A percentile compares a stretch with the other conserved stretches of the same genome.
phyloP scores from a whole-genome alignment of 345 rosid genomes.

The Hibiscus mutabilis region DNA sequence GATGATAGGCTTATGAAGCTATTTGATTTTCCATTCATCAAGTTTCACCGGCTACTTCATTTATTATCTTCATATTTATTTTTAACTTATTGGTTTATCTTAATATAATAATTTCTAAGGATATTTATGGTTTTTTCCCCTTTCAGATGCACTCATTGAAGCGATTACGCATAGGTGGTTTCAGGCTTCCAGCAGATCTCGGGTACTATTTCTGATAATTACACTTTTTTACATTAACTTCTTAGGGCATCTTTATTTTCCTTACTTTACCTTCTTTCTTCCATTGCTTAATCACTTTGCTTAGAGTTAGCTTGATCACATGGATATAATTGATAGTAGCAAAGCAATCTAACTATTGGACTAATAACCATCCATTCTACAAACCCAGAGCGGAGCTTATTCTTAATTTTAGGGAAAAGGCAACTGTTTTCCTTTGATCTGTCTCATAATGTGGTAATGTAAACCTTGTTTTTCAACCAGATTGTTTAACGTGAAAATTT shows the following conservation, averaged over 20 bases:
- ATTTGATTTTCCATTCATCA: not conserved
- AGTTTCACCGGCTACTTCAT: not conserved
- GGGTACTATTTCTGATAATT: slow-evolving; percentile 43
- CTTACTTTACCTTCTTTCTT: not conserved
- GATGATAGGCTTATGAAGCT: not conserved
- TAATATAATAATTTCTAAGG: not conserved
- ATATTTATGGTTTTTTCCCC: slow-evolving; percentile 6
- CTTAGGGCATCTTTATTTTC: not conserved
- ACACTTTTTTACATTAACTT: not conserved
- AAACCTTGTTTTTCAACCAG: not conserved
- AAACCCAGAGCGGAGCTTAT: not conserved
- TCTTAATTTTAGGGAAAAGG: no score
- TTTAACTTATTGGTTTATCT: not conserved
- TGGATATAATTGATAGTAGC: not conserved
- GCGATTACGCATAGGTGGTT: slow-evolving; percentile 82
- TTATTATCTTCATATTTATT: not conserved
- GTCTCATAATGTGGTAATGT: not conserved
- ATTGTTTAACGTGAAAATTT: no score
- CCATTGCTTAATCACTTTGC: not conserved
- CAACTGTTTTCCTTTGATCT: not conserved
- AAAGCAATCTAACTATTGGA: not conserved
- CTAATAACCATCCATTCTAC: not conserved
- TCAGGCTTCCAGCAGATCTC: slow-evolving; percentile 83
- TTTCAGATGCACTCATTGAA: slow-evolving; percentile 72
- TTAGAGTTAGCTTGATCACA: not conserved